Conservation (phyloP, 176 grass and related monocot species). For the Carex cristatella region DNA sequence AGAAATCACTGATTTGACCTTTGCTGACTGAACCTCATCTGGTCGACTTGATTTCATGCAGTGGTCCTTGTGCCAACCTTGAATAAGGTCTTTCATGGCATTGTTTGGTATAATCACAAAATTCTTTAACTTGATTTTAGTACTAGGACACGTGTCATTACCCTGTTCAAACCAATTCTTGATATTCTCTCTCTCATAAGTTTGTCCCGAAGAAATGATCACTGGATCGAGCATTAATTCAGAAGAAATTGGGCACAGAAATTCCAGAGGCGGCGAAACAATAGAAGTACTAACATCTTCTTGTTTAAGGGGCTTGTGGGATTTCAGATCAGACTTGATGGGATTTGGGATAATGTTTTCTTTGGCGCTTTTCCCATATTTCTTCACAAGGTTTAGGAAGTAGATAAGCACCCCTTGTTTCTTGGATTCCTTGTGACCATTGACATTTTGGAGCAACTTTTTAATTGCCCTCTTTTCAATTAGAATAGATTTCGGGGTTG, state of each 20-base stretch:
- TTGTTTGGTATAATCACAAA: constrained; percentile 74
- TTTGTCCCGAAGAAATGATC: constrained; percentile 86
- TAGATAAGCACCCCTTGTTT: constrained; percentile 59
- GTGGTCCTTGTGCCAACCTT: constrained; percentile 58
- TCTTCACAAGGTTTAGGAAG: constrained; percentile 59
- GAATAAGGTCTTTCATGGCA: constrained; percentile 80
- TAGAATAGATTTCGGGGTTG: constrained; percentile 76
- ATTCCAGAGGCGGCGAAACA: constrained; percentile 55
- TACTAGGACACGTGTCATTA: constrained; percentile 78
- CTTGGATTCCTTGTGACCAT: constrained; percentile 44
- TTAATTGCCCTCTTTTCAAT: constrained; percentile 79
- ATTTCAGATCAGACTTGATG: constrained; percentile 33
- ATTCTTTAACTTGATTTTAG: constrained; percentile 60
- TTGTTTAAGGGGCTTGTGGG: constrained; percentile 14
- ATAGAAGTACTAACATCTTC: constrained; percentile 11
- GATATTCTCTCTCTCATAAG: constrained; percentile 80
- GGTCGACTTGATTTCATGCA: constrained; percentile 21
- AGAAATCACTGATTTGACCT: background rate
- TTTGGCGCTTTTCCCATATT: constrained; percentile 59
- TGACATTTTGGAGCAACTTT: constrained; percentile 52
- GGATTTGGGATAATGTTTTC: constrained; percentile 29
- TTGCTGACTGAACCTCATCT: background rate
- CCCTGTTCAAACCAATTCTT: constrained; percentile 90
- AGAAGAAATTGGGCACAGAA: constrained; percentile 83
- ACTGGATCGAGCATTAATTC: constrained; percentile 88